These are phyloP conservation scores for Vigna reflexopilosa DNA, from an alignment of 306 rosid genomes.

Conservation along the genomic window DNA sequence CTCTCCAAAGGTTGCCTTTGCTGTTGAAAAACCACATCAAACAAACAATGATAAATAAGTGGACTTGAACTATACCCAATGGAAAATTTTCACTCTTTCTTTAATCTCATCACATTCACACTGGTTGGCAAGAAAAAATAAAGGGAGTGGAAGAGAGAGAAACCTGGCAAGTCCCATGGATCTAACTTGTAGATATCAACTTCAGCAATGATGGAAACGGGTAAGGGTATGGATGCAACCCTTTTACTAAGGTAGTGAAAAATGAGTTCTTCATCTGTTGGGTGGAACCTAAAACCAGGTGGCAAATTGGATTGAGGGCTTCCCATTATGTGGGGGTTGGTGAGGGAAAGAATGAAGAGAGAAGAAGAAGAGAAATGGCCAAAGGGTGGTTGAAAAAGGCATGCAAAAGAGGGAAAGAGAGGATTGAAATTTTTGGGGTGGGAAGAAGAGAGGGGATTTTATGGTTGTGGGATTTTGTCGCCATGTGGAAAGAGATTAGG, in stretches of 20 bases:
- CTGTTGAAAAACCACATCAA: constrained; percentile 44
- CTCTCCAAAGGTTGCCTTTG: constrained; percentile 67
- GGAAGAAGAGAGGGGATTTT: constrained; percentile 47
- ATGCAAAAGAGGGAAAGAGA: constrained; percentile 9
- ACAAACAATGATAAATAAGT: not conserved
- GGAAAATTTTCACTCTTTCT: no score
- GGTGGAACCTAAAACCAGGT: constrained; percentile 69
- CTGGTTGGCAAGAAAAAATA: not conserved
- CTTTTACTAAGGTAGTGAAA: constrained; percentile 60
- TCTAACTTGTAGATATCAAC: constrained; percentile 66
- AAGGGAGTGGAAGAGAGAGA: not conserved
- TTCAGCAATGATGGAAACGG: constrained; percentile 67
- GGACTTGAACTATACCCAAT: not conserved
- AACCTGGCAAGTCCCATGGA: constrained; percentile 70
- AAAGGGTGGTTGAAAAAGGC: not conserved
- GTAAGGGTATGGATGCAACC: constrained; percentile 57
- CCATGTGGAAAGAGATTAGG: constrained; percentile 55
- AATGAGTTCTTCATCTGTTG: constrained; percentile 65
- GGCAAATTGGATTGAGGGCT: constrained; percentile 54
- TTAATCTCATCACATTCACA: no score
- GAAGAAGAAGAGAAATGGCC: not conserved
- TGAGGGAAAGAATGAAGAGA: not conserved
- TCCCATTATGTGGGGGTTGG: constrained; percentile 39
- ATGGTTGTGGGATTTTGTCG: constrained; percentile 62
- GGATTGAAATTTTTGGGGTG: constrained; percentile 56